These are phyloP conservation scores for Pythium aristosporum DNA, from an alignment of 352 stramenopile species.

Conservation along the genomic window DNA sequence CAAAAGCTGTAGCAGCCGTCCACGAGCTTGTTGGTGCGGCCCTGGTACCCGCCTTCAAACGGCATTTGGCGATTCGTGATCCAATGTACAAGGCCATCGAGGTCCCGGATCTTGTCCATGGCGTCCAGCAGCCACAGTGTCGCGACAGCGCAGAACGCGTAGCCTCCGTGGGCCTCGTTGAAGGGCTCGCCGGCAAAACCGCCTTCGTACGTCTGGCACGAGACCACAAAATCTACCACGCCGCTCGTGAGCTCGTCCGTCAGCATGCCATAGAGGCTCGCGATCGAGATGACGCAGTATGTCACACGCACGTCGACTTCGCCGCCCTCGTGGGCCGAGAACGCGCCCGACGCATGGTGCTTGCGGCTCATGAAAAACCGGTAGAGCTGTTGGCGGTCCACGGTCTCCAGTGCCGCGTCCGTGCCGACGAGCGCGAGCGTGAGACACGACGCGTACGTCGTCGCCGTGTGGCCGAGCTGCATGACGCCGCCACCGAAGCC, in stretches of 20 bases:
- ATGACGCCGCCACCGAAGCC: conserved; percentile 95
- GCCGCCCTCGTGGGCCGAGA: conserved; percentile 97
- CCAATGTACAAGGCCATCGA: conserved; percentile 82
- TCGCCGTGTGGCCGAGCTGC: conserved; percentile 84
- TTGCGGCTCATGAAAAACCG: conserved; percentile 91
- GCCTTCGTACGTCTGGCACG: conserved; percentile 98
- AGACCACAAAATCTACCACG: conserved; percentile 79
- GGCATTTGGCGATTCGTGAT: conserved; percentile 93
- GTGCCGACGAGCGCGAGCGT: conserved; percentile 91
- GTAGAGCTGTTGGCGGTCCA: conserved; percentile 85
- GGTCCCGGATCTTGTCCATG: conserved; percentile 50
- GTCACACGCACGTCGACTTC: conserved; percentile 96
- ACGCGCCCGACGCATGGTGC: conserved; percentile 77
- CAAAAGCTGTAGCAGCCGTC: conserved; percentile 99
- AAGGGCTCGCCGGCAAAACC: conserved; percentile 91
- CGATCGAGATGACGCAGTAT: conserved; percentile 97
- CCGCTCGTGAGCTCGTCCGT: conserved; percentile 81
- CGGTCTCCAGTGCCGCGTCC: conserved; percentile 64
- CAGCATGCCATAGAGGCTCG: conserved; percentile 91
- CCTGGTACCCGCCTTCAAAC: conserved; percentile 91
- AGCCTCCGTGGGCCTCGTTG: conserved; percentile 98
- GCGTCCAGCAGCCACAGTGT: conserved; percentile 90
- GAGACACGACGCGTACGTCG: conserved; percentile 96
- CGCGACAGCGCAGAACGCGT: conserved; percentile 97
- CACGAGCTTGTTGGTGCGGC: conserved; percentile 98